Base-by-base conservation (phyloP, 352 stramenopile species). In the Phytophthora sojae region DNA sequence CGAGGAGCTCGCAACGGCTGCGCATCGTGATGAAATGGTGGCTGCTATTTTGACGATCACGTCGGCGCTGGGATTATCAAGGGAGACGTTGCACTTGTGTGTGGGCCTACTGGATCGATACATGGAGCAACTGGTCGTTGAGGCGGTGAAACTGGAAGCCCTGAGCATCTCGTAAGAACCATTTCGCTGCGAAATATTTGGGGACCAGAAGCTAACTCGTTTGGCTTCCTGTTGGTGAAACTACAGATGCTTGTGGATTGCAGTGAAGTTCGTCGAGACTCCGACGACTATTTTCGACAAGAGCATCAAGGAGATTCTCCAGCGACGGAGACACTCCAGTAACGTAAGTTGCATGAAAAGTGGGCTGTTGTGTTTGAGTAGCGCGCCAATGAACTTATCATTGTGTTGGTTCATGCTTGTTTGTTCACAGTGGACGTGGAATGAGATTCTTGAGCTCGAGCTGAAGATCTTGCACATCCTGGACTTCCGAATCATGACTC, bases 261-360 rank as follows among this genome's bases (percentile, higher is more conserved):
- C 85, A 7, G 80, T 90, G 71, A 91, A 93, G 71, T 91, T 93
- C 35, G 75, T 88, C 6, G 82, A 93, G 63, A 90, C 83, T 0
- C 78, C 83, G 0, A 71, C 69, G 47, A 92, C 80, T 23, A 91
- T 91, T 63, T 73, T 59, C 3, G 64, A 78, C 29, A 89, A 90
- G 56, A 68, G 55, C 21, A 88, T 93, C 62, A 91, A 91, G 63
- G 70, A 77, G 29, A 91, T 89, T 64, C 60, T 91, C 4, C 81
- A 92, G 67, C 73, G 80, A 25, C 71, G 85, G 30, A 75, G 81
- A 15, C 77, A 85, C 29, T 87, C 85, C 2, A 82, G 85, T 65
- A 91, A 92, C 60, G 84, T 92, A 78, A 32, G 80, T 77, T 4
- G 7, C 14, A 5, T 50, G 21, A 30, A 7, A 52, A 52, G 6